phyloP scores from a whole-genome alignment of 1,284 basidiomycete species.

The Moesziomyces parantarcticus region DNA sequence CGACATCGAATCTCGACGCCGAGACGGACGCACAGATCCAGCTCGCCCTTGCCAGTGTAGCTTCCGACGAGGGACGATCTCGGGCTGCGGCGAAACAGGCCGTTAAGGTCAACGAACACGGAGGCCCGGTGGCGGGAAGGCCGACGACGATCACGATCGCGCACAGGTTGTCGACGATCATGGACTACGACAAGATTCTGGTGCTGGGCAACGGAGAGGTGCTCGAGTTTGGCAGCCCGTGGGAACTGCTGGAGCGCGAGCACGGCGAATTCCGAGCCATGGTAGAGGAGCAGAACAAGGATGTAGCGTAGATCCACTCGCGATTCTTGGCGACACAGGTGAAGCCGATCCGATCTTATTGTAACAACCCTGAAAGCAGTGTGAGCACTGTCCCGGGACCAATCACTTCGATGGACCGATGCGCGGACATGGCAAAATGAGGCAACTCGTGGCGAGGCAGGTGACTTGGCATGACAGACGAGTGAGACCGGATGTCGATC shows the following conservation, averaged over 20 bases:
- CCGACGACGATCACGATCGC: conserved; percentile 44
- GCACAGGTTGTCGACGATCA: conserved; percentile 79
- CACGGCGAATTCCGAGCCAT: conserved; percentile 31
- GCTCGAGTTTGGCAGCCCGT: conserved; percentile 71
- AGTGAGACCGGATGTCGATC: conserved; percentile 1
- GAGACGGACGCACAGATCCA: conserved; percentile 71
- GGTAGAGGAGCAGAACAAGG: conserved; percentile 27
- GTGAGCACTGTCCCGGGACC: no score
- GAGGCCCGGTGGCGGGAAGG: conserved; percentile 12
- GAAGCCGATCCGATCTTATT: neutral
- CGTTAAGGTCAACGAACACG: conserved; percentile 28
- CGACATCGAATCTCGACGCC: conserved; percentile 25
- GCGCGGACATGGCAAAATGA: neutral
- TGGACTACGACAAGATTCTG: conserved; percentile 79
- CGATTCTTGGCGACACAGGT: no score
- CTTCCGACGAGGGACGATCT: neutral
- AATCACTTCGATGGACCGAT: neutral
- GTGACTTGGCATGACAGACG: neutral
- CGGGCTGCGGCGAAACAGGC: conserved; percentile 5
- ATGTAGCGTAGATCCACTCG: neutral
- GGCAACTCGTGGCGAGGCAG: neutral
- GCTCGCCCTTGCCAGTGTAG: conserved; percentile 69
- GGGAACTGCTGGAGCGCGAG: conserved; percentile 14
- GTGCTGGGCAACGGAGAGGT: conserved; percentile 79
- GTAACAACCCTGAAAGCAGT: no score